Percentiles rank a stretch among this genome's conserved stretches.
These are phyloP conservation scores for Lactarius vividus DNA, from an alignment of 768 basidiomycete genomes.

Conservation along the genomic window DNA sequence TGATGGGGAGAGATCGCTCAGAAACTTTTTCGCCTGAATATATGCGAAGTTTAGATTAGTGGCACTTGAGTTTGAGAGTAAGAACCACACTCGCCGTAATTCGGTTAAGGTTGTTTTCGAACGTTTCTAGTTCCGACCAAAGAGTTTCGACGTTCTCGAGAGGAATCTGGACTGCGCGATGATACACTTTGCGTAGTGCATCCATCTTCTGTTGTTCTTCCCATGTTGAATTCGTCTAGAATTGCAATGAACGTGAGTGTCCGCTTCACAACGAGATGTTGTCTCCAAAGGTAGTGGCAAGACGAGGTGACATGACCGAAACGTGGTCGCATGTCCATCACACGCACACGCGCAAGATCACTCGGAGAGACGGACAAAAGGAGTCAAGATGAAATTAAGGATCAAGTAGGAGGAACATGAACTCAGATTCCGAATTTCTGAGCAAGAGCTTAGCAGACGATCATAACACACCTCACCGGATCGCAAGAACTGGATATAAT, in stretches of 20 bases:
- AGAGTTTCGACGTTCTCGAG: constrained; percentile 89
- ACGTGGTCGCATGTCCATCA: constrained; percentile 22
- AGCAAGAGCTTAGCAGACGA: constrained; percentile 18
- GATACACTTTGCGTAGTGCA: constrained; percentile 84
- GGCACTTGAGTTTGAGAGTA: not conserved
- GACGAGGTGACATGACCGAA: constrained; percentile 6
- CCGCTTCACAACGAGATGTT: constrained; percentile 14
- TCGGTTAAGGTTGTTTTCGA: constrained; percentile 85
- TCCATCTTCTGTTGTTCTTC: constrained; percentile 97
- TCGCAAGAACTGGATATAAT: constrained; percentile 88
- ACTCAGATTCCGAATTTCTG: constrained; percentile 10
- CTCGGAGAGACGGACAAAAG: constrained; percentile 17
- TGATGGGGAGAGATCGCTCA: constrained; percentile 85
- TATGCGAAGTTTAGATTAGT: not conserved
- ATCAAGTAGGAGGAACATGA: constrained; percentile 26
- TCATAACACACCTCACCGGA: constrained; percentile 62
- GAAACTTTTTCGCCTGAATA: constrained; percentile 86
- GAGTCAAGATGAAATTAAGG: constrained; percentile 25
- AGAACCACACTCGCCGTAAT: constrained; percentile 54
- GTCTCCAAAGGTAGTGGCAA: constrained; percentile 16
- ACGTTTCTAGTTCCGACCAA: constrained; percentile 92
- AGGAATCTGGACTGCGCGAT: constrained; percentile 91
- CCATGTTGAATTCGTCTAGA: constrained; percentile 78
- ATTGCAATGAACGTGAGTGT: constrained; percentile 22
- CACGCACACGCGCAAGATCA: constrained; percentile 25